A percentile compares a stretch with the other conserved stretches of the same genome.
Evolutionary conservation across 2,329 filamentous ascomycete species (phyloP).

Genomic region (Keithomyces neogunnii): DNA sequence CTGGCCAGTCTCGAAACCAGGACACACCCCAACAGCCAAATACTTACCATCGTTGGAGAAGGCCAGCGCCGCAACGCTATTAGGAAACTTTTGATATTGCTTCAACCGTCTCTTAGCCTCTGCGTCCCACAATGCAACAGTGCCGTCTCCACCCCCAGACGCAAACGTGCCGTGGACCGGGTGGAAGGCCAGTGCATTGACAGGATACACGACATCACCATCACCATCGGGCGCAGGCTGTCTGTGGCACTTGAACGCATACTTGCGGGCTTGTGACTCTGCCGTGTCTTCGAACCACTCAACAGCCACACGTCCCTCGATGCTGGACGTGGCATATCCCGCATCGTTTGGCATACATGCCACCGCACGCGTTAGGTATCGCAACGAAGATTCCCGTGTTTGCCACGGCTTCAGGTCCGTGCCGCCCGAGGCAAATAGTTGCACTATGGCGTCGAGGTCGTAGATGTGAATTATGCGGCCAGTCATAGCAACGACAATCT

Average conservation of each 20-base stretch:
- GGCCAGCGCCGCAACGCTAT: constrained; percentile 67
- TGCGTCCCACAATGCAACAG: constrained; percentile 89
- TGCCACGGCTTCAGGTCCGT: constrained; percentile 72
- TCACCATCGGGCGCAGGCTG: constrained; percentile 57
- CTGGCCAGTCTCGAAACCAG: constrained; percentile 80
- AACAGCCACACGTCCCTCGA: constrained; percentile 91
- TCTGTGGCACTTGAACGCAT: constrained; percentile 97
- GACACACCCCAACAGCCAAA: constrained; percentile 73
- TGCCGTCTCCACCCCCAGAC: constrained; percentile 80
- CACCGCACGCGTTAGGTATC: constrained; percentile 90
- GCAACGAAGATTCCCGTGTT: constrained; percentile 83
- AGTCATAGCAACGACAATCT: constrained; percentile 92
- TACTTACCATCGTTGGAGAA: constrained; percentile 73
- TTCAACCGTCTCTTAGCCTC: constrained; percentile 82
- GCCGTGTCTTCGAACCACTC: constrained; percentile 93
- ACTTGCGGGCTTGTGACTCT: constrained; percentile 85
- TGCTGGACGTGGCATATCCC: constrained; percentile 85
- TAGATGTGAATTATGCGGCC: constrained; percentile 92
- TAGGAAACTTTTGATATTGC: constrained; percentile 77
- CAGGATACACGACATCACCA: constrained; percentile 79
- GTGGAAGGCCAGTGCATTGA: constrained; percentile 85
- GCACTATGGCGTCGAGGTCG: constrained; percentile 62
- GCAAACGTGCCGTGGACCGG: constrained; percentile 78
- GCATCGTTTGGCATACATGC: constrained; percentile 95
- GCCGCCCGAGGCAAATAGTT: constrained; percentile 38